These are phyloP conservation scores for Rhynchospora pubera DNA, from an alignment of 176 grass and related monocot species.

Conservation along the genomic window DNA sequence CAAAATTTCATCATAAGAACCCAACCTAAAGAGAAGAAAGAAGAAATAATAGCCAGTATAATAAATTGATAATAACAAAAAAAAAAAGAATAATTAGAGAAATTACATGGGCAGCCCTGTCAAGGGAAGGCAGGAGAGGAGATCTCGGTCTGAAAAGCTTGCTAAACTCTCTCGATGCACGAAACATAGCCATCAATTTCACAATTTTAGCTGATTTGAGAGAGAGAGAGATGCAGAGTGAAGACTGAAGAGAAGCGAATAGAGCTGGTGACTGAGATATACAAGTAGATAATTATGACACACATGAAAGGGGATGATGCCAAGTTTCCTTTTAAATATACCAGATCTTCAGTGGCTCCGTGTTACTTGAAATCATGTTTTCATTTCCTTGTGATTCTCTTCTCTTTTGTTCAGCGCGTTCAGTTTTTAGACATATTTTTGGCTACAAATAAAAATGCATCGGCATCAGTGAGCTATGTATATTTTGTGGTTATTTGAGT, in stretches of 20 bases:
- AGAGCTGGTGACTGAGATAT: neutral
- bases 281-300: neutral
- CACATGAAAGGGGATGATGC: too few species aligned
- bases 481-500: too few species aligned
- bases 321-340: too few species aligned
- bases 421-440: too few species aligned
- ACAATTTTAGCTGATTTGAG: neutral
- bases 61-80: neutral
- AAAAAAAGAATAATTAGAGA: neutral
- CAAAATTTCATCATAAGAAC: neutral
- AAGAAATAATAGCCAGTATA: too few species aligned
- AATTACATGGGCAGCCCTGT: constrained; percentile 9
- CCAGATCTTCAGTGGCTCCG: too few species aligned
- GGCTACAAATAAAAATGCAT: too few species aligned
- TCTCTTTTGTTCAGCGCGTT: too few species aligned
- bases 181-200: constrained; percentile 20
- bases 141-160: neutral
- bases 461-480: too few species aligned
- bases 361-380: too few species aligned
- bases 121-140: constrained; percentile 9
- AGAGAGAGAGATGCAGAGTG: neutral
- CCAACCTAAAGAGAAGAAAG: neutral
- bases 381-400: too few species aligned
- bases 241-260: neutral
- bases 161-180: constrained; percentile 4